Base-by-base conservation (phyloP, 805 yeast genomes). In the Candida succiphila region DNA sequence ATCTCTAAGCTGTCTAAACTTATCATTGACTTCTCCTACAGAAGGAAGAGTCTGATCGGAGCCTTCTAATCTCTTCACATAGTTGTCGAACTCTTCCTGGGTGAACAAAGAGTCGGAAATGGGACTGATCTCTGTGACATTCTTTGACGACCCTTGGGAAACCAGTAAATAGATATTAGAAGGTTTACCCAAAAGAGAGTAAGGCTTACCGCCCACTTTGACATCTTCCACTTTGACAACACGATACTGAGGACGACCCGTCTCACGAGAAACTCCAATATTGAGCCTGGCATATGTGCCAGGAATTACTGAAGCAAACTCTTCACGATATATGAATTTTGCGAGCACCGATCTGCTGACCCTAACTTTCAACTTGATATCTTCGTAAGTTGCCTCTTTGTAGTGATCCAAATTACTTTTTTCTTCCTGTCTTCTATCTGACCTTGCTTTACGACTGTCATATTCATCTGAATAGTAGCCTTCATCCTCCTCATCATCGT, bases 261-360 rank as follows among this genome's bases (percentile, higher is more conserved):
- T 71, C 29, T 75, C 67, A 36, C 67, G 68, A 46, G 78, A 80
- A 27, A 63, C 49, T 8, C 96, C 95, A 36, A 92, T 72, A 52
- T 85, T 87, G 35, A 92, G 77, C 43, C 88, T 72, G 24, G 88
- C 94, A 52, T 67, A 85, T 32, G 94, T 76, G 16, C 85, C 94
- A 15, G 70, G 64, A 13, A 85, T 71, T 1, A 71, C 69, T 15
- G 72, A 75, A 30, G 71, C 75, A 54, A 94, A 88, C 23, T 76
- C 87, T 10, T 92, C 88, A 56, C 87, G 78, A 54, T 77, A 87
- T 50, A 88, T 75, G 51, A 66, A 85, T 52, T 79, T 81, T 26
- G 78, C 72, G 29, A 87, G 71, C 43, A 77, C 71, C 7, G 84
- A 63, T 52, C 95, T 77, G 14, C 96, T 94, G 29, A 89, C 71